Evolutionary conservation across 1,284 basidiomycete genomes (phyloP).

Genomic region (Agroathelia rolfsii): DNA sequence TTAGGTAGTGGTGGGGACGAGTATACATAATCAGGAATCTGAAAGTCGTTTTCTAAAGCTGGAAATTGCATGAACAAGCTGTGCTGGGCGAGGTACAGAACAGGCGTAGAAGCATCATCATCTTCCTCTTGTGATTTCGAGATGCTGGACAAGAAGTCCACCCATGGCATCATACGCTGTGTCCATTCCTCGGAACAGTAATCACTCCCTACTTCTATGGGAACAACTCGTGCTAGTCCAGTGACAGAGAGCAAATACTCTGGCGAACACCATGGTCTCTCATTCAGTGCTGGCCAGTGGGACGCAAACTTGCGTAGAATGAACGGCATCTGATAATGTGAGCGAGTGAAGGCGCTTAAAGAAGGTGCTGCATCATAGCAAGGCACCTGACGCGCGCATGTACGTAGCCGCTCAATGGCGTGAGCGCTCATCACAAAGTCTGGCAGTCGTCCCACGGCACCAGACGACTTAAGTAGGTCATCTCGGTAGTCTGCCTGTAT

Average conservation of each 20-base stretch:
- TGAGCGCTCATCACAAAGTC: too few species aligned
- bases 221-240: slow-evolving; percentile 78
- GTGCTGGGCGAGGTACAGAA: slow-evolving; percentile 89
- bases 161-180: slow-evolving; percentile 74
- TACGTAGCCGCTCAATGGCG: too few species aligned
- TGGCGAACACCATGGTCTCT: slow-evolving; percentile 59
- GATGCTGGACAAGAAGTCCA: slow-evolving; percentile 55
- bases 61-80: slow-evolving; percentile 83
- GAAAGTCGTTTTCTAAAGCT: slow-evolving; percentile 60
- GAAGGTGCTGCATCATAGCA: slow-evolving; percentile 40
- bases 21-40: slow-evolving; percentile 84
- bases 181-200: slow-evolving; percentile 80
- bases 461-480: too few species aligned
- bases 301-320: slow-evolving; percentile 54
- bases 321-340: slow-evolving; percentile 50
- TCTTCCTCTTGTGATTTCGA: slow-evolving; percentile 36
- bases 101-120: slow-evolving; percentile 16
- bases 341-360: slow-evolving; percentile 38
- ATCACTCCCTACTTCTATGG: slow-evolving; percentile 82
- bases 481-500: slow-evolving; percentile 29
- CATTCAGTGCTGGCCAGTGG: slow-evolving; percentile 63
- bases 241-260: slow-evolving; percentile 58
- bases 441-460: too few species aligned
- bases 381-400: slow-evolving; percentile 24
- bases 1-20: slow-evolving; percentile 41